Evolutionary conservation across 2,329 filamentous ascomycete genomes (phyloP), one percentile per base, ranked within the genome.

Genomic region (Venturia effusa): DNA sequence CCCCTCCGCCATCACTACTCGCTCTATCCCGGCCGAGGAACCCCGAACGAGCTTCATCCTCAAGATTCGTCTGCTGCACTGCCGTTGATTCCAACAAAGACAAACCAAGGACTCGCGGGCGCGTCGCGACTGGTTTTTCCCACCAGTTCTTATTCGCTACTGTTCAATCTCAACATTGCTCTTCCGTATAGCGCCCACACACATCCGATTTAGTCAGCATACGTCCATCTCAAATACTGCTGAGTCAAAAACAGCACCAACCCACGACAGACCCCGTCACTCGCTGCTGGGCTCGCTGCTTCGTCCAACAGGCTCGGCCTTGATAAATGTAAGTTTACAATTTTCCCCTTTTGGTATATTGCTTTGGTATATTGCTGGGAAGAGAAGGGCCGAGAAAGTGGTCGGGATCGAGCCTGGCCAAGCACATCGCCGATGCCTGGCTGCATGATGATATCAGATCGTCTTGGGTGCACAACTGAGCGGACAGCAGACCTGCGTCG

Each of bases 351-450:
- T 34, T 34, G 30, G 51, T 57, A 57, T 34, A 34, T 57, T 17
- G 30, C 30, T 51, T 34, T 34, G 30, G 51, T 57, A 57, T 34
- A 34, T 57, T 17, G 30, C 30, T 51, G 45, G 45, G 51, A 34
- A 57, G 51, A 57, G 19, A 57, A 57, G 51, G 51, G 51, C 51
- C 51, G 51, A 57, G 51, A 57, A n/a, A 34, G 45, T 57, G 51
- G 51, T 57, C 51, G 34, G 27, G 22, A 32, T 57, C 8, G 51
- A 34, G 51, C 27, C 27, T 22, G 48, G 48, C 48, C 48, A 30
- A 54, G 30, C n/a, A 32, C 27, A 57, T 57, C 51, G 51, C 30
- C 51, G 30, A 57, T 57, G 45, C 1, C 45, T 24, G 22, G 10
- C 22, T 51, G 15, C 51, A 22, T 55, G 48, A 55, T 55, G 48